Evolutionary conservation across 768 basidiomycete genomes (phyloP).

Genomic region (Suillus weaverae): DNA sequence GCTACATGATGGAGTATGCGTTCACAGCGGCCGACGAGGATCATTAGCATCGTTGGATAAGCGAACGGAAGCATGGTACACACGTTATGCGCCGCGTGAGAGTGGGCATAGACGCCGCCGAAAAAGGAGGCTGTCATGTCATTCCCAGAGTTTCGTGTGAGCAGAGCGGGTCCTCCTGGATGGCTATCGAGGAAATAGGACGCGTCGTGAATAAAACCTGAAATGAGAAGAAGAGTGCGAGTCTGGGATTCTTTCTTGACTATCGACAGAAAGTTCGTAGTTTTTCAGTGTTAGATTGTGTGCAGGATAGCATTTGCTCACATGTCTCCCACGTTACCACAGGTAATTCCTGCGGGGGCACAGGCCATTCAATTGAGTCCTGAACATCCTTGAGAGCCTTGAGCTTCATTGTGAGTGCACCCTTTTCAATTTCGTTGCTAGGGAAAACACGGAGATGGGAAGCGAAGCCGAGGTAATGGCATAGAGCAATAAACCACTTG

Average conservation of each 20-base stretch:
- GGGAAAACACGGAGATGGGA: conserved; percentile 82
- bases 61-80: conserved; percentile 25
- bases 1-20: conserved; percentile 27
- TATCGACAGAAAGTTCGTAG: conserved; percentile 24
- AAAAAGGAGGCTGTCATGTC: conserved; percentile 86
- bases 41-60: background rate
- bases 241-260: conserved; percentile 68
- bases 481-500: conserved; percentile 78
- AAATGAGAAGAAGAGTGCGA: conserved; percentile 67
- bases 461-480: conserved; percentile 67
- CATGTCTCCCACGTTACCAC: conserved; percentile 82
- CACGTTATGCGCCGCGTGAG: conserved; percentile 80
- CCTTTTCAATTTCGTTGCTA: conserved; percentile 84
- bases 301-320: conserved; percentile 36
- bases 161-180: conserved; percentile 70
- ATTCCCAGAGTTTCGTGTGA: conserved; percentile 66
- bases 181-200: conserved; percentile 71
- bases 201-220: conserved; percentile 88
- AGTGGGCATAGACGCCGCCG: conserved; percentile 82
- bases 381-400: conserved; percentile 68
- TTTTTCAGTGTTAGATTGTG: background rate
- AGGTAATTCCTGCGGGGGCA: conserved; percentile 57
- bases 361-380: conserved; percentile 65
- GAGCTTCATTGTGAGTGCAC: conserved; percentile 80
- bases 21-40: background rate